phyloP scores from a whole-genome alignment of 805 yeast genomes.

The Candida palmyrensis region DNA sequence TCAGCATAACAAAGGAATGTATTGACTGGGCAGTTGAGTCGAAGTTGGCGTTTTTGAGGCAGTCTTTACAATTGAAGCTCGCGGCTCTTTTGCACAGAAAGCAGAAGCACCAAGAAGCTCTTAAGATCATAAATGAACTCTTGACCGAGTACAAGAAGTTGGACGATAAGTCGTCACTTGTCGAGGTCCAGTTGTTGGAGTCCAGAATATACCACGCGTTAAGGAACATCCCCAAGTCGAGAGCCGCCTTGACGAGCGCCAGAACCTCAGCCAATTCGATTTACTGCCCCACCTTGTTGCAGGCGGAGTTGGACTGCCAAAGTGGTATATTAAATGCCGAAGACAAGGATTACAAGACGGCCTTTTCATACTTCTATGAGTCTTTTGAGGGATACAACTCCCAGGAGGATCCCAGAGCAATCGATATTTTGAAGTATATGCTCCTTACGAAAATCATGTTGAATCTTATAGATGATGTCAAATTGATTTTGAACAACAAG shows the following conservation, averaged over 20 bases:
- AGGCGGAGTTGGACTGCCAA: slow-evolving; percentile 93
- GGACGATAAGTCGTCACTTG: slow-evolving; percentile 92
- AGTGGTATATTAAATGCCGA: slow-evolving; percentile 95
- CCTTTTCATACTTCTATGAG: slow-evolving; percentile 91
- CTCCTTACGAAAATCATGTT: slow-evolving; percentile 90
- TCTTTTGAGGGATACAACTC: slow-evolving; percentile 87
- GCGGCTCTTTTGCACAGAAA: slow-evolving; percentile 70
- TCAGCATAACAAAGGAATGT: slow-evolving; percentile 67
- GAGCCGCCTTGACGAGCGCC: slow-evolving; percentile 90
- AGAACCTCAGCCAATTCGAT: slow-evolving; percentile 97
- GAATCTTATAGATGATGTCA: slow-evolving; percentile 80
- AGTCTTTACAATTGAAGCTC: slow-evolving; percentile 78
- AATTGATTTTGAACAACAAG: slow-evolving; percentile 70
- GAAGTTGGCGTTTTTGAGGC: slow-evolving; percentile 84
- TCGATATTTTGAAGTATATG: slow-evolving; percentile 86
- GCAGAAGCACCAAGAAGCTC: slow-evolving; percentile 60
- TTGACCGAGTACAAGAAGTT: slow-evolving; percentile 84
- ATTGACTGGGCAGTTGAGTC: slow-evolving; percentile 83
- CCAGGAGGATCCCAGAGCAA: slow-evolving; percentile 54
- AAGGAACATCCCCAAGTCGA: slow-evolving; percentile 84
- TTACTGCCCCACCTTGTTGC: slow-evolving; percentile 88
- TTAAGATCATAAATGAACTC: slow-evolving; percentile 65
- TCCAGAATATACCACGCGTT: slow-evolving; percentile 86
- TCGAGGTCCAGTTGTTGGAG: slow-evolving; percentile 92
- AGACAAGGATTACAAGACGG: slow-evolving; percentile 94